Conservation (phyloP, 2,329 filamentous ascomycete genomes). For the Colletotrichum sp. region DNA sequence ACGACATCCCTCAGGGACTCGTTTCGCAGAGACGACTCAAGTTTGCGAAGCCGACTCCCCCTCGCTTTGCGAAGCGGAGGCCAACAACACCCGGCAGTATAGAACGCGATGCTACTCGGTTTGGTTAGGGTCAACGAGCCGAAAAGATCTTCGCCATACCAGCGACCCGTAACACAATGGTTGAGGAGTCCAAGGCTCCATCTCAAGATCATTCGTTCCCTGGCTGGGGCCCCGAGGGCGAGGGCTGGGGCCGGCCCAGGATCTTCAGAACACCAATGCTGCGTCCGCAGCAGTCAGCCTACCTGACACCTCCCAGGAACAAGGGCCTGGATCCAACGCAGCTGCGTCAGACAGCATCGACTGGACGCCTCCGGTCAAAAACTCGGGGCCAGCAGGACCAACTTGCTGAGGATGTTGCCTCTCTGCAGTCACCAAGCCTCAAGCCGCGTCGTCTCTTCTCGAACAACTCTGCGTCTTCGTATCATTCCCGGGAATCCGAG, state of each 20-base stretch:
- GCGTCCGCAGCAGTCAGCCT: background rate
- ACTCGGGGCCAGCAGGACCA: background rate
- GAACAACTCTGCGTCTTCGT: constrained; percentile 13
- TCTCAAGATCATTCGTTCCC: constrained; percentile 16
- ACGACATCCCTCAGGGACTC: constrained; percentile 33
- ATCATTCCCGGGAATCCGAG: constrained; percentile 24
- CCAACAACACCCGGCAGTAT: background rate
- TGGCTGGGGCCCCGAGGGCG: background rate
- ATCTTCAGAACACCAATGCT: background rate
- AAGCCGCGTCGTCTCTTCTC: background rate
- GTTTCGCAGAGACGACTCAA: constrained; percentile 36
- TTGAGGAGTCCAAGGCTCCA: constrained; percentile 6
- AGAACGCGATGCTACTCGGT: constrained; percentile 29
- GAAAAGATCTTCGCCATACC: constrained; percentile 20
- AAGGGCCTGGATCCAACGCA: background rate
- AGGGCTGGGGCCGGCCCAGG: background rate
- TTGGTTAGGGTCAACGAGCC: constrained; percentile 16
- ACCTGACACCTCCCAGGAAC: background rate
- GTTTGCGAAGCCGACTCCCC: constrained; percentile 22
- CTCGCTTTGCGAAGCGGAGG: background rate
- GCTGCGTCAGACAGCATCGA: constrained; percentile 10
- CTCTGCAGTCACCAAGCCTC: background rate
- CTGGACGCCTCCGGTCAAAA: background rate
- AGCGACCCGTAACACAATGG: constrained; percentile 17
- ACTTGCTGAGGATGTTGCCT: background rate